Percentiles rank a stretch among this genome's conserved stretches.
phyloP scores from a whole-genome alignment of 176 grass and related monocot genomes.

The Eremochloa ophiuroides region DNA sequence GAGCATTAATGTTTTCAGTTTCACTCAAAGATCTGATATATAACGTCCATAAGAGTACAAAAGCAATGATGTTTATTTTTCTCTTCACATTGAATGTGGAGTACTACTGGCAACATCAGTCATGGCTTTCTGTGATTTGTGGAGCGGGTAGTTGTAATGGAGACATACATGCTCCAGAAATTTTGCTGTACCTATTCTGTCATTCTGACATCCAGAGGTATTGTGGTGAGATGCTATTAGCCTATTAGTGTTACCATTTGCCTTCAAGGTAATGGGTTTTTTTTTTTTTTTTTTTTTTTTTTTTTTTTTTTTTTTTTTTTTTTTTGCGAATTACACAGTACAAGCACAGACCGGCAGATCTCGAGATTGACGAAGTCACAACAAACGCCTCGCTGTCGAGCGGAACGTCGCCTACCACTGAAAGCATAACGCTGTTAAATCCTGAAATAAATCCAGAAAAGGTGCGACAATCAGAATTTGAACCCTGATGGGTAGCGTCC shows the following conservation, averaged over 20 bases:
- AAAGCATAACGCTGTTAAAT: too few relatives aligned
- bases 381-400: too few relatives aligned
- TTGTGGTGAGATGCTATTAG: neutral
- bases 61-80: neutral
- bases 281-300: too few relatives aligned
- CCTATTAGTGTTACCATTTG: neutral
- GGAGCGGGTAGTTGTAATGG: neutral
- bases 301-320: too few relatives aligned
- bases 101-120: neutral
- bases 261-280: neutral
- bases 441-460: too few relatives aligned
- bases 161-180: neutral
- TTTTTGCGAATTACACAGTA: too few relatives aligned
- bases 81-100: neutral
- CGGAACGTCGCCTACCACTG: too few relatives aligned
- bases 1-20: neutral
- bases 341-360: too few relatives aligned
- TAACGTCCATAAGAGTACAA: neutral
- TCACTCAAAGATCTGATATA: neutral
- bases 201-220: neutral
- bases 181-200: neutral
- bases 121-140: neutral
- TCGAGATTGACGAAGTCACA: too few relatives aligned
- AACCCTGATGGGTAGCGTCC: too few relatives aligned
- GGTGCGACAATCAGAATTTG: too few relatives aligned